Conservation (phyloP, 2,329 filamentous ascomycete species). For the Rutstroemia sp. region DNA sequence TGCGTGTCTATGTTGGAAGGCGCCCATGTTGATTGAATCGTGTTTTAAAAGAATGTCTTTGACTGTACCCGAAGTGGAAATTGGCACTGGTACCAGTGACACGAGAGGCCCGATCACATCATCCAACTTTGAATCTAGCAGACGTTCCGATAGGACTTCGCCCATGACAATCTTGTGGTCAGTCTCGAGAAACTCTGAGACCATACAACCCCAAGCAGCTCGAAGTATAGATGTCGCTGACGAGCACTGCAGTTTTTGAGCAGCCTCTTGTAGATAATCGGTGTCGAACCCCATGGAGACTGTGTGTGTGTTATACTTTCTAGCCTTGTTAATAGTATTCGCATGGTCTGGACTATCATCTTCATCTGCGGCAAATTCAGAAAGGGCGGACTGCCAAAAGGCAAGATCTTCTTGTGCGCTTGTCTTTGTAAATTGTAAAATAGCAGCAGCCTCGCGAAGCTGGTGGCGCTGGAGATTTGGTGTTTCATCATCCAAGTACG, state of each 20-base stretch:
- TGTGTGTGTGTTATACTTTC: background rate
- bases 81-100: background rate
- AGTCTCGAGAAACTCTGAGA: background rate
- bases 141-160: background rate
- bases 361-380: background rate
- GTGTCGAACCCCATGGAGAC: background rate
- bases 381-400: background rate
- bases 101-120: background rate
- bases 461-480: background rate
- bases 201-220: background rate
- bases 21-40: background rate
- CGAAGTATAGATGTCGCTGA: conserved; percentile 2
- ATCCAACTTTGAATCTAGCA: background rate
- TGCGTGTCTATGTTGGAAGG: background rate
- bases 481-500: background rate
- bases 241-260: background rate
- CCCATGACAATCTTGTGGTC: conserved; percentile 1
- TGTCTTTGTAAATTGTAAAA: background rate
- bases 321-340: background rate
- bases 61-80: background rate
- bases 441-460: background rate
- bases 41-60: background rate
- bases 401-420: background rate
- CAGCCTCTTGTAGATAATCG: background rate
- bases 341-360: background rate